Evolutionary conservation across 176 grass and related monocot genomes (phyloP), one percentile per base, ranked within the genome.

Genomic region (Oryza nivara): DNA sequence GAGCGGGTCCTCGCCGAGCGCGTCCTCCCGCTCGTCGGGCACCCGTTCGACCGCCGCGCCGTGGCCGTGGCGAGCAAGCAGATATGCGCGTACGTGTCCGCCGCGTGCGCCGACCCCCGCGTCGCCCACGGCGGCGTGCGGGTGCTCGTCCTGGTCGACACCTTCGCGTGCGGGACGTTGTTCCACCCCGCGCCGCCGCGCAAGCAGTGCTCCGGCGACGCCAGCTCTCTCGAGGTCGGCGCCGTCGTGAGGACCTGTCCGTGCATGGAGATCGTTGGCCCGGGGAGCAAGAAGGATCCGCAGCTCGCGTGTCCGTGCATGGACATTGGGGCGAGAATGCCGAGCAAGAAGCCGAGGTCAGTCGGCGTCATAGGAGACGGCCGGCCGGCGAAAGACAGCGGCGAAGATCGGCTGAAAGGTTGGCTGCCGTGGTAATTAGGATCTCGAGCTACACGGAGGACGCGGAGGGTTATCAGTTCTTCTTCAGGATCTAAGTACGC

Each of bases 401-500:
- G 22, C 43, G 16, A 6, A 69, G 26, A 60, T 60, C n/a, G 61
- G 61, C 34, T 54, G 1, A 10, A 58, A 1, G 77, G 70, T 28
- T 80, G 85, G 77, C 4, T 73, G 61, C 85, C 85, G 7, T 86
- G 70, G 85, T 66, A 74, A 58, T 9, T 20, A 34, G 16, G 32
- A 17, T 19, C 14, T 54, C 5, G 51, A 54, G 51, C 51, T 54
- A 19, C 15, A 17, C 16, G 34, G 13, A 52, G 15, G 7, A 12
- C 46, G 14, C 4, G 49, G 3, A 17, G 35, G 35, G 15, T 52
- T 52, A 52, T 17, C 0, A 4, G 14, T 52, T 52, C 13, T 52
- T 52, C 13, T 52, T 52, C 14, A 15, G 47, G 12, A 13, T 49
- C 47, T 15, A 15, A 36, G 4, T 36, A 36, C 35, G 35, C 2